Evolutionary conservation across 257 asterid species (phyloP).

Genomic region (Solanum sejunctum): DNA sequence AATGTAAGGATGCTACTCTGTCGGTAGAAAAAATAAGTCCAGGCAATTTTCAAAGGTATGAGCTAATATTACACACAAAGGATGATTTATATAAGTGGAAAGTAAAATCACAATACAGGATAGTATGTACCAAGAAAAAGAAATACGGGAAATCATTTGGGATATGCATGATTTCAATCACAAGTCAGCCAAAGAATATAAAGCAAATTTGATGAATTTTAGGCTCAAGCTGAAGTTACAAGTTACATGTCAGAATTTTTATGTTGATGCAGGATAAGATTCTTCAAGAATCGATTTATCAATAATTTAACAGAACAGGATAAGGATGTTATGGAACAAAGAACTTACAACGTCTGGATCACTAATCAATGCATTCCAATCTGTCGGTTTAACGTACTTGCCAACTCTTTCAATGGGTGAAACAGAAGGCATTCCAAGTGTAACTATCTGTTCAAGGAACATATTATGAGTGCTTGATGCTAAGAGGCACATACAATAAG

Average conservation of each 20-base stretch:
- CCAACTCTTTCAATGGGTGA: slow-evolving; percentile 92
- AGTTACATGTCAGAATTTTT: not conserved
- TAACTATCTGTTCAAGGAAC: slow-evolving; percentile 52
- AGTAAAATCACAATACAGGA: not conserved
- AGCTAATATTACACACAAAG: not conserved
- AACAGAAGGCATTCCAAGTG: slow-evolving; percentile 91
- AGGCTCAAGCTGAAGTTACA: not conserved
- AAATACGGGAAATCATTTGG: not conserved
- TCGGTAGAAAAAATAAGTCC: not conserved
- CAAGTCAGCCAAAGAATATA: not conserved
- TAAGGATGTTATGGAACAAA: not conserved
- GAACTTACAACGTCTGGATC: slow-evolving; percentile 72
- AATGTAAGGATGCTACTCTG: not conserved
- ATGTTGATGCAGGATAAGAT: not conserved
- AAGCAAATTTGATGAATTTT: not conserved
- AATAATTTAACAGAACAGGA: not conserved
- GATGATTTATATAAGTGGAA: not conserved
- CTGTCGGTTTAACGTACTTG: slow-evolving; percentile 61
- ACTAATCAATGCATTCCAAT: slow-evolving; percentile 75
- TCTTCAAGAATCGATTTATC: not conserved
- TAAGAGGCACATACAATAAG: not conserved
- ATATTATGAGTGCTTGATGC: not conserved
- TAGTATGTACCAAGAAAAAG: not conserved
- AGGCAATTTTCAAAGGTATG: not conserved
- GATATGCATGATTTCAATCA: not conserved